Conservation (phyloP, 164 flowering plant genomes). For the Protea cynaroides region DNA sequence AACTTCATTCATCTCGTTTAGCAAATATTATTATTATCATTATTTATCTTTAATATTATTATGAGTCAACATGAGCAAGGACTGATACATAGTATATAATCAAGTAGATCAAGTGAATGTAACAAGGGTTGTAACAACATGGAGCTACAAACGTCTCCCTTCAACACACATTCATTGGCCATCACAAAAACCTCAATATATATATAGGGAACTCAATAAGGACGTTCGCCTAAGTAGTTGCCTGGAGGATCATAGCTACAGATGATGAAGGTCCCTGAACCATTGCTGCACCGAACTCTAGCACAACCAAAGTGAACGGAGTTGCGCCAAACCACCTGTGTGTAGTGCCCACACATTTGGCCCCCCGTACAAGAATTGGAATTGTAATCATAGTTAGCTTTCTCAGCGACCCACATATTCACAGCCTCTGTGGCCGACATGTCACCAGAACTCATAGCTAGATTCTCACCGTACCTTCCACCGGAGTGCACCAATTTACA, state of each 20-base stretch:
- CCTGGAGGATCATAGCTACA: conserved; percentile 34
- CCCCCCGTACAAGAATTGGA: conserved; percentile 26
- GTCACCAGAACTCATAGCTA: conserved; percentile 22
- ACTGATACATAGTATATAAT: too few relatives aligned
- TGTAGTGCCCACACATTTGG: conserved; percentile 29
- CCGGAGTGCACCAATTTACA: conserved; percentile 30
- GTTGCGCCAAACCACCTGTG: conserved; percentile 46
- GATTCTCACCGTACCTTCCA: conserved; percentile 41
- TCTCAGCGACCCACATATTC: conserved; percentile 37
- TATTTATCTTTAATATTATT: too few relatives aligned
- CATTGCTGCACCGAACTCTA: conserved; percentile 10
- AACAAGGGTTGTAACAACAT: too few relatives aligned
- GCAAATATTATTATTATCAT: too few relatives aligned
- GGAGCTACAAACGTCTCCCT: too few relatives aligned
- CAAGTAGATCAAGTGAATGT: too few relatives aligned
- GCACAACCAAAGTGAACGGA: conserved; percentile 27
- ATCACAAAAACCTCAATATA: too few relatives aligned
- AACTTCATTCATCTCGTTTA: too few relatives aligned
- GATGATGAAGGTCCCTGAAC: conserved; percentile 19
- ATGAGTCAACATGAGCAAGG: too few relatives aligned
- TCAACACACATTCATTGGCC: too few relatives aligned
- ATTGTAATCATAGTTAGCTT: conserved; percentile 22
- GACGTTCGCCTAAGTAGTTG: conserved; percentile 18
- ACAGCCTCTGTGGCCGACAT: conserved; percentile 29
- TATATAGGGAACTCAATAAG: too few relatives aligned